These are phyloP conservation scores for Colletotrichum sp. DNA, from an alignment of 2,329 filamentous ascomycete species.

Conservation along the genomic window DNA sequence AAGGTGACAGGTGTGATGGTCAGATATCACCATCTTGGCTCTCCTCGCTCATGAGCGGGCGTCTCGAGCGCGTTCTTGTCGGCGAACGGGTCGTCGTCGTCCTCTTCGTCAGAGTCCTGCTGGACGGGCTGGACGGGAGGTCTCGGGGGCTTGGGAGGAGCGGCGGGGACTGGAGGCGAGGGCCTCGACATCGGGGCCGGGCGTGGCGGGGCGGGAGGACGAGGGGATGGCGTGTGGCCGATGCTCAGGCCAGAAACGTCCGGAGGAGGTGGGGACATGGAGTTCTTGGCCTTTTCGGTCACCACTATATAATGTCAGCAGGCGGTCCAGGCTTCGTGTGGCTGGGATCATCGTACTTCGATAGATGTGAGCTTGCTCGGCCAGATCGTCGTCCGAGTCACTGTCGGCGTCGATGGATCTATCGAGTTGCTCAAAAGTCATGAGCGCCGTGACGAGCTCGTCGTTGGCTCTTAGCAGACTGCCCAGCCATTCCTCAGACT, in stretches of 20 bases:
- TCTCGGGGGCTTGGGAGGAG: slow-evolving; percentile 42
- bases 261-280: slow-evolving; percentile 44
- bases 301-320: slow-evolving; percentile 49
- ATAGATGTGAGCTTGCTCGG: slow-evolving; percentile 70
- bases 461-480: slow-evolving; percentile 93
- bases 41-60: slow-evolving; percentile 13
- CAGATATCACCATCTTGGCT: slow-evolving; percentile 21
- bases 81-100: slow-evolving; percentile 86
- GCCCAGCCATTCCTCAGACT: slow-evolving; percentile 90
- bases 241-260: slow-evolving; percentile 53
- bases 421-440: slow-evolving; percentile 94
- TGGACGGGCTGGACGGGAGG: slow-evolving; percentile 31
- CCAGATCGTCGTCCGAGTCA: slow-evolving; percentile 71
- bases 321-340: background rate
- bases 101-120: slow-evolving; percentile 58
- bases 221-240: slow-evolving; percentile 37
- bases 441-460: slow-evolving; percentile 89
- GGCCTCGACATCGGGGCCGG: slow-evolving; percentile 54
- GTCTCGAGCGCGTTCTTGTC: slow-evolving; percentile 73
- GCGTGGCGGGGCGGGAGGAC: slow-evolving; percentile 52
- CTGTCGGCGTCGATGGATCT: slow-evolving; percentile 79
- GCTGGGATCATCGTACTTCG: slow-evolving; percentile 49
- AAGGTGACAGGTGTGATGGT: background rate
- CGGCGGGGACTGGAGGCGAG: slow-evolving; percentile 43
- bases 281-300: slow-evolving; percentile 55